Base-by-base conservation (phyloP, 805 yeast genomes). In the Kregervanrija pseudodelftensis region DNA sequence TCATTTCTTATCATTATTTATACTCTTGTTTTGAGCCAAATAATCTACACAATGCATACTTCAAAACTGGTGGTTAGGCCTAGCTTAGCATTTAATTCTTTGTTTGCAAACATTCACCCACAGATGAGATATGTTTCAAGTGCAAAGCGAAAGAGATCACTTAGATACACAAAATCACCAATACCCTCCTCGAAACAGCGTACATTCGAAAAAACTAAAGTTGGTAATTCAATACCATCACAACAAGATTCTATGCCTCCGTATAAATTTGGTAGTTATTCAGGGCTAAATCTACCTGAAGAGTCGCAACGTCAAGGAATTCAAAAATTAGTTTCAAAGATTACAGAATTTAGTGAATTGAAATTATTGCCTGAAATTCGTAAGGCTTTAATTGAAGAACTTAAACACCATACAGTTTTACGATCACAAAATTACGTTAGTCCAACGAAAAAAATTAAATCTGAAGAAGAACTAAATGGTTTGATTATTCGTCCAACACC, bases 361-460 rank as follows among this genome's bases (percentile, higher is more conserved):
- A 74, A 80, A 47, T 67, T 91, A 12, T 65, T 81, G 36, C 87
- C 90, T 0, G 70, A 72, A 2, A 83, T 89, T 1, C 69, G 96
- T 51, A 67, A 65, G 0, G 80, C 81, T 3, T 66, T 85, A 57
- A 61, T 75, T 12, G 58, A 72, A 16, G 80, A 82, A 39, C 76
- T 86, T 41, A 67, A 68, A 42, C 49, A 57, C 1, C 72, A 70
- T 44, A 70, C 81, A 0, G 67, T 74, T 11, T 50, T 70, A 5
- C 59, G 67, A 43, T 49, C 60, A 7, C 70, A 66, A 39, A 66
- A 66, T 47, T 55, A 49, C 44, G 46, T 64, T 11, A 48, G 54
- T 31, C 46, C 58, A 3, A 46, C 47, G 1, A 61, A 59, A 39
- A 64, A 64, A 46, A 44, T 50, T 12, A 64, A 64, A 44, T 56